Percentiles rank a stretch among this genome's conserved stretches.
These are phyloP conservation scores for Wakefieldia striispora DNA, from an alignment of 768 basidiomycete species.

Conservation along the genomic window DNA sequence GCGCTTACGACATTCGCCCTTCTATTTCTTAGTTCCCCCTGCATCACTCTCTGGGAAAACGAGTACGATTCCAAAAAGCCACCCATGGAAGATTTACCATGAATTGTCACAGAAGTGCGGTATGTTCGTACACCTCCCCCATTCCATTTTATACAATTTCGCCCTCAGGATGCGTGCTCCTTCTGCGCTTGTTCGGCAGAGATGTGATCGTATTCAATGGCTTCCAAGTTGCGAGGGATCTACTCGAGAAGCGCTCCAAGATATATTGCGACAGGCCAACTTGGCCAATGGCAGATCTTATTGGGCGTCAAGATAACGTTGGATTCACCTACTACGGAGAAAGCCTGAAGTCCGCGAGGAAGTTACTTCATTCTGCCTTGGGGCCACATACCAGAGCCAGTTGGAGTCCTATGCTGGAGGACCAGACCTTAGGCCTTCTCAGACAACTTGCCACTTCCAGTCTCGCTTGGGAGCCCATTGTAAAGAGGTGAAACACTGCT, in stretches of 20 bases:
- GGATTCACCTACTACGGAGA: constrained; percentile 27
- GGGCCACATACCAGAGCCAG: constrained; percentile 12
- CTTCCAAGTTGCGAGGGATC: constrained; percentile 37
- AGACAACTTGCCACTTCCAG: not conserved
- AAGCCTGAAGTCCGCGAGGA: constrained; percentile 36
- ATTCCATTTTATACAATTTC: not conserved
- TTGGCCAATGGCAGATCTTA: constrained; percentile 44
- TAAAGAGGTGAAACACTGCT: not conserved
- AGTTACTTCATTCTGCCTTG: constrained; percentile 37
- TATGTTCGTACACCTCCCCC: constrained; percentile 20
- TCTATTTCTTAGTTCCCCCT: not conserved
- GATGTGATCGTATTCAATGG: constrained; percentile 44
- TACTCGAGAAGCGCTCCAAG: constrained; percentile 44
- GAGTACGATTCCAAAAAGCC: not conserved
- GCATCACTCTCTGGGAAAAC: not conserved
- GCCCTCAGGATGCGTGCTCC: constrained; percentile 35
- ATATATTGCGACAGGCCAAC: constrained; percentile 51
- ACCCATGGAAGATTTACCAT: constrained; percentile 7
- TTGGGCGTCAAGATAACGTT: constrained; percentile 40
- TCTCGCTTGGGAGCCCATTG: not conserved
- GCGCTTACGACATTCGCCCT: not conserved
- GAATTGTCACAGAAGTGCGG: constrained; percentile 4
- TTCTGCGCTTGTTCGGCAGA: constrained; percentile 44
- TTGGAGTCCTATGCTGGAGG: constrained; percentile 5
- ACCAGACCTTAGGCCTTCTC: constrained; percentile 2